A percentile compares a stretch with the other conserved stretches of the same genome.
Conservation (phyloP, 768 basidiomycete species). For the Collybiopsis confluens region DNA sequence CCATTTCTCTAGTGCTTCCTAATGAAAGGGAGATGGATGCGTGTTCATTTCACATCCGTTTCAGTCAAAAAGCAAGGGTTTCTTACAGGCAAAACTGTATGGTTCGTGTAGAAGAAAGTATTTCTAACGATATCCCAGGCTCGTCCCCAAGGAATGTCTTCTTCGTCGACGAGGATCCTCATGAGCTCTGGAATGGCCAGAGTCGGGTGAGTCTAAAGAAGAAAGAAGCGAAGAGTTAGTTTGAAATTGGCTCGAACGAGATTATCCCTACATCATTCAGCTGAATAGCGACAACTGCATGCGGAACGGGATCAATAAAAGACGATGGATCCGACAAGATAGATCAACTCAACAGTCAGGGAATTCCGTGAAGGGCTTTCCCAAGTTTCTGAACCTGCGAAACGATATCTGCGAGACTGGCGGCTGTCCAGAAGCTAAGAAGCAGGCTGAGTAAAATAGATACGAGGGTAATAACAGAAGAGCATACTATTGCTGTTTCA, state of each 20-base stretch:
- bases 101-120: constrained; percentile 96
- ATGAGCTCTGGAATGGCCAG: constrained; percentile 93
- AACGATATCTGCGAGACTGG: constrained; percentile 83
- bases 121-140: constrained; percentile 90
- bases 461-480: constrained; percentile 11
- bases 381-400: constrained; percentile 90
- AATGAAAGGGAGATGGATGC: no score
- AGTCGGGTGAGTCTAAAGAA: constrained; percentile 97
- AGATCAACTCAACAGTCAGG: constrained; percentile 62
- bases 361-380: constrained; percentile 74
- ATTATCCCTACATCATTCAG: constrained; percentile 77
- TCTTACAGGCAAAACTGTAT: constrained; percentile 84
- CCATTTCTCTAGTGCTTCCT: constrained; percentile 93
- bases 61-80: not conserved
- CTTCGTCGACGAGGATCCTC: constrained; percentile 89
- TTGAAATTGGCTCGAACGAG: not conserved
- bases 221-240: not conserved
- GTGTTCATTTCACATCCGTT: no score
- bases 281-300: constrained; percentile 81
- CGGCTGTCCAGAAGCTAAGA: constrained; percentile 79
- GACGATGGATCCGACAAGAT: not conserved
- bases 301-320: constrained; percentile 8
- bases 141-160: constrained; percentile 74
- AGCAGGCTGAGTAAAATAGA: not conserved
- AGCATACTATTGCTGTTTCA: constrained; percentile 86